Evolutionary conservation across 2,329 filamentous ascomycete genomes (phyloP).

Genomic region (Aspergillus quadrilineatus): DNA sequence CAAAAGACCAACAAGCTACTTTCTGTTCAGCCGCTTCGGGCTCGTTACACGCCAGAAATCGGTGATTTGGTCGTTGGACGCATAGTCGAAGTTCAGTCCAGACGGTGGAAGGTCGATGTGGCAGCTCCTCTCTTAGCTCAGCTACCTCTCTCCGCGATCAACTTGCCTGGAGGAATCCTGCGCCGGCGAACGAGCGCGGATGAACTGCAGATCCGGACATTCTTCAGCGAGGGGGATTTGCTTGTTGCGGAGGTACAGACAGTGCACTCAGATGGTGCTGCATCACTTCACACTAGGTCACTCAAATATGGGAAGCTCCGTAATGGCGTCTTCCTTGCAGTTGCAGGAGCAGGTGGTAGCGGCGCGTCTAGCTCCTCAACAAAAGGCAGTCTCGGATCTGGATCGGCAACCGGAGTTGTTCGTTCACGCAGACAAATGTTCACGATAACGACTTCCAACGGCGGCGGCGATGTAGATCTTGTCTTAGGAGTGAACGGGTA

Average conservation of each 20-base stretch:
- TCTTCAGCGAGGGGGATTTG: slow-evolving; percentile 92
- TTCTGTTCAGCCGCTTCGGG: slow-evolving; percentile 83
- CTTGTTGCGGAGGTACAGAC: slow-evolving; percentile 93
- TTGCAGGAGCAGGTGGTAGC: slow-evolving; percentile 73
- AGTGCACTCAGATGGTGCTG: slow-evolving; percentile 79
- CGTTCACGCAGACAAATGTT: slow-evolving; percentile 82
- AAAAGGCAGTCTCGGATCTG: slow-evolving; percentile 32
- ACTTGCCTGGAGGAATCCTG: slow-evolving; percentile 88
- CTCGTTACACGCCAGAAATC: slow-evolving; percentile 92
- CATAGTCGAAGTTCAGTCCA: slow-evolving; percentile 90
- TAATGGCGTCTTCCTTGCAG: slow-evolving; percentile 85
- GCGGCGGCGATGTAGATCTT: slow-evolving; percentile 68
- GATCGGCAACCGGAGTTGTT: slow-evolving; percentile 61
- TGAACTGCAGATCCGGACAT: slow-evolving; percentile 94
- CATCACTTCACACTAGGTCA: slow-evolving; percentile 83
- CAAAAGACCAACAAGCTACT: slow-evolving; percentile 96
- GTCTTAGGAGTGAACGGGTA: slow-evolving; percentile 94
- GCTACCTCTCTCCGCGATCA: slow-evolving; percentile 85
- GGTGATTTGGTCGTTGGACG: slow-evolving; percentile 92
- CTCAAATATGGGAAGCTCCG: slow-evolving; percentile 93
- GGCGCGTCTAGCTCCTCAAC: slow-evolving; percentile 47
- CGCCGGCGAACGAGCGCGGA: slow-evolving; percentile 91
- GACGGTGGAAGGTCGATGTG: slow-evolving; percentile 93
- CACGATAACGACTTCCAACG: slow-evolving; percentile 59
- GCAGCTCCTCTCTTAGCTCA: slow-evolving; percentile 81